A percentile compares a stretch with the other conserved stretches of the same genome.
Conservation (phyloP, 495 filamentous ascomycete genomes). For the Xylaria nigripes region DNA sequence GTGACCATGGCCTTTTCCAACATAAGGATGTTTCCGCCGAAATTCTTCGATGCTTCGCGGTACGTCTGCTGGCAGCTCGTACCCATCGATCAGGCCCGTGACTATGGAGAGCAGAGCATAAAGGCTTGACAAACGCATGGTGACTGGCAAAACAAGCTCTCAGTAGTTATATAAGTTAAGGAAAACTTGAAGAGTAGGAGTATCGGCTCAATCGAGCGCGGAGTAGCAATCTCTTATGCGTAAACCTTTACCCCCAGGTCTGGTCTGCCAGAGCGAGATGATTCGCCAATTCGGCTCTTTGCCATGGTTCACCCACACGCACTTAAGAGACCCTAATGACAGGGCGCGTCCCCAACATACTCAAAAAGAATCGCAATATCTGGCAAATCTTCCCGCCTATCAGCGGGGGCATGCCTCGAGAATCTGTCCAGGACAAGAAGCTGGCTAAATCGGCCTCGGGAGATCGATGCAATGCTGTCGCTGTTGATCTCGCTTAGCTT, state of each 20-base stretch:
- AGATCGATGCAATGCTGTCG: neutral
- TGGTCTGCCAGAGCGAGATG: neutral
- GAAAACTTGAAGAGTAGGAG: neutral
- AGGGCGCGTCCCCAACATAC: neutral
- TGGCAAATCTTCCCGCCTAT: constrained; percentile 5
- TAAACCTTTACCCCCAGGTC: neutral
- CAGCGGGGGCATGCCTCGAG: neutral
- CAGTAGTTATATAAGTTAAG: neutral
- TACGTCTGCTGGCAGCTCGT: constrained; percentile 20
- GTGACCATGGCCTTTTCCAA: neutral
- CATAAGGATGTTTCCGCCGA: constrained; percentile 24
- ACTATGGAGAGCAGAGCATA: constrained; percentile 11
- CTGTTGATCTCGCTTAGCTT: neutral
- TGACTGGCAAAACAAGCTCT: neutral
- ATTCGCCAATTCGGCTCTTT: neutral
- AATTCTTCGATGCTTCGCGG: constrained; percentile 26
- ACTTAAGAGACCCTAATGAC: neutral
- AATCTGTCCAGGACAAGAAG: neutral
- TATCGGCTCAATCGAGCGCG: neutral
- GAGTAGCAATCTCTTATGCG: neutral
- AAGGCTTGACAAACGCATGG: constrained; percentile 12
- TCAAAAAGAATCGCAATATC: neutral
- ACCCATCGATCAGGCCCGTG: constrained; percentile 1
- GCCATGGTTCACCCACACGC: neutral
- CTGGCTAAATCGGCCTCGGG: neutral